A percentile compares a stretch with the other conserved stretches of the same genome.
phyloP scores from a whole-genome alignment of 495 filamentous ascomycete genomes.

The Aspergillus carlsbadensis region DNA sequence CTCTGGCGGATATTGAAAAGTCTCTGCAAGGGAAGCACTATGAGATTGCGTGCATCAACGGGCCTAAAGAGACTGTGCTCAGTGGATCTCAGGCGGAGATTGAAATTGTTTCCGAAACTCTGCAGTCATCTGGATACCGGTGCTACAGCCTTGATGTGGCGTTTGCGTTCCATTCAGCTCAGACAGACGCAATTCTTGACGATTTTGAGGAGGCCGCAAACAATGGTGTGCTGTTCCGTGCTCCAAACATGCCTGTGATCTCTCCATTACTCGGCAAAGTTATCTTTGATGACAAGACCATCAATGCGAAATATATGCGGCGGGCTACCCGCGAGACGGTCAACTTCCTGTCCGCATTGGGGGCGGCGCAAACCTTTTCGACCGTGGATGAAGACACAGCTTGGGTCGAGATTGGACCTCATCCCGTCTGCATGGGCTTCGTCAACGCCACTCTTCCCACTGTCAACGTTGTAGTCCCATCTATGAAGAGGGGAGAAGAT shows the following conservation, averaged over 20 bases:
- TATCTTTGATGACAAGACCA: constrained; percentile 19
- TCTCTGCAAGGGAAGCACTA: constrained; percentile 15
- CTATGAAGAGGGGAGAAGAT: constrained; percentile 37
- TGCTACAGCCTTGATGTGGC: constrained; percentile 44
- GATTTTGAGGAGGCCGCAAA: constrained; percentile 35
- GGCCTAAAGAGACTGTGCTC: constrained; percentile 59
- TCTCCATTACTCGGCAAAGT: constrained; percentile 27
- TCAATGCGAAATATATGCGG: constrained; percentile 27
- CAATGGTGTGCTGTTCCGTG: constrained; percentile 35
- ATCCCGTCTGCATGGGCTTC: constrained; percentile 32
- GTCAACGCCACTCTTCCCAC: constrained; percentile 21
- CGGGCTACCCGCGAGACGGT: constrained; percentile 28
- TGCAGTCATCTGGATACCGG: constrained; percentile 17
- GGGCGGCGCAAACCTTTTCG: constrained; percentile 17
- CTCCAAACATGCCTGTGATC: constrained; percentile 26
- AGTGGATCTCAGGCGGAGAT: constrained; percentile 49
- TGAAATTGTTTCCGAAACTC: not conserved
- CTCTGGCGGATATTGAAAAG: constrained; percentile 14
- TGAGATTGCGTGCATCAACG: constrained; percentile 62
- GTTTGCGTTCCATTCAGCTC: constrained; percentile 55
- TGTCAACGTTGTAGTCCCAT: constrained; percentile 43
- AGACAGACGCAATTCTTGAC: constrained; percentile 51
- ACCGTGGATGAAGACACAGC: constrained; percentile 23
- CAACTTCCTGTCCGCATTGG: constrained; percentile 25
- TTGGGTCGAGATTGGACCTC: constrained; percentile 40